Conservation (phyloP, 192 early-diverging fungal species). For the Lobosporangium transversale region DNA sequence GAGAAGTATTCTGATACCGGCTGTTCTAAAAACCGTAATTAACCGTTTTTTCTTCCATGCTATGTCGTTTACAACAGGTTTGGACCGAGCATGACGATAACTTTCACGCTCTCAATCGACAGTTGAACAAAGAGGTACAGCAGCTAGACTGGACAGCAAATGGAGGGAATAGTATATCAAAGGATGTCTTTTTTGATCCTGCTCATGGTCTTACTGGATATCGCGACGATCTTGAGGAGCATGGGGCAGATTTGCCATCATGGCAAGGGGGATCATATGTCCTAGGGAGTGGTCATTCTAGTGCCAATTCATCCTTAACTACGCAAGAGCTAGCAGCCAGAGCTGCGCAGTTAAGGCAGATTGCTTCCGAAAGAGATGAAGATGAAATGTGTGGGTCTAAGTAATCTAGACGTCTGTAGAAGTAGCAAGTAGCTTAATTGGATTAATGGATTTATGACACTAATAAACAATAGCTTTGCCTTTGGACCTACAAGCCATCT, state of each 20-base stretch:
- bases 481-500: too few relatives aligned
- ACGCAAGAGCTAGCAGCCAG: conserved; percentile 63
- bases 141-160: conserved; percentile 61
- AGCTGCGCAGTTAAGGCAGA: conserved; percentile 68
- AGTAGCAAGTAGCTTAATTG: too few relatives aligned
- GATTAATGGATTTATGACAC: too few relatives aligned
- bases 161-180: conserved; percentile 36
- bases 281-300: conserved; percentile 59
- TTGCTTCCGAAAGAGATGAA: conserved; percentile 73
- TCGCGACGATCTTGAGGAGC: conserved; percentile 49
- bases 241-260: conserved; percentile 23
- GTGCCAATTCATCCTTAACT: conserved; percentile 7
- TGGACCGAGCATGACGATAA: conserved; percentile 75
- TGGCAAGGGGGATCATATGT: conserved; percentile 70
- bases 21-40: background rate
- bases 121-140: conserved; percentile 74
- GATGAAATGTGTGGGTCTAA: conserved; percentile 55
- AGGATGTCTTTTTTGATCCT: conserved; percentile 56
- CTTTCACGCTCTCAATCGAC: conserved; percentile 77
- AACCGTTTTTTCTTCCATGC: background rate
- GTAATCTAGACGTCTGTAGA: too few relatives aligned
- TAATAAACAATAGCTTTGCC: too few relatives aligned
- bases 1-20: background rate
- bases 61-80: conserved; percentile 35
- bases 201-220: conserved; percentile 45